Evolutionary conservation across 208 protist species (phyloP), one percentile per base, ranked within the genome.

Genomic region (Balamuthia mandrillaris): DNA sequence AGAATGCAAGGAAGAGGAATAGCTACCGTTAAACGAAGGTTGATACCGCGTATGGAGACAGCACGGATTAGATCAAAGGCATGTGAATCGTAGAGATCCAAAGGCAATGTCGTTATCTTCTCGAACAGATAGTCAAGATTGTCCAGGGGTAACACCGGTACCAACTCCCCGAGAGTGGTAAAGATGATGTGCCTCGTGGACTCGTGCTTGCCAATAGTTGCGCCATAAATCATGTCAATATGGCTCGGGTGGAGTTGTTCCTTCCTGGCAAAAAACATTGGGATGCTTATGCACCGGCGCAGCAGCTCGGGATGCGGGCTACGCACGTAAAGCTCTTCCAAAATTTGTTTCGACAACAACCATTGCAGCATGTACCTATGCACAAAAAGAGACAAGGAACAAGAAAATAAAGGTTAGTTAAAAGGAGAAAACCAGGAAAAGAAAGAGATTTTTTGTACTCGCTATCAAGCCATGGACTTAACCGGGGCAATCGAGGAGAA

Each of bases 211-310:
- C 87, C 87, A 31, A 65, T 82, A 7, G 78, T 70, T 33, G 87
- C 82, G 37, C 61, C 81, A 83, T 84, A 90, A 21, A 90, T 85
- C n/a, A 87, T 42, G 74, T 90, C 88, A 12, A 90, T 75, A 60
- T 90, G 83, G 41, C 86, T 81, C 29, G 81, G 61, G 49, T 84
- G 51, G 49, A 90, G 65, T 49, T 70, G 42, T 29, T 86, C 65
- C 33, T 87, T 65, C 2, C 83, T 75, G 33, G 78, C 75, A 29
- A 88, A 75, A 47, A 87, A 90, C 56, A 86, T 85, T 63, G 85
- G 63, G 31, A 90, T 87, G 75, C 85, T 84, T 78, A 79, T 74
- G 63, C 70, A 84, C 75, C 85, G 77, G 81, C 88, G 77, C 27
- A 90, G 63, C 37, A 90, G 61, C 65, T 90, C 84, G 44, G 72